Conservation (phyloP, 78 protist species). For the Chrysochromulina tobinii region DNA sequence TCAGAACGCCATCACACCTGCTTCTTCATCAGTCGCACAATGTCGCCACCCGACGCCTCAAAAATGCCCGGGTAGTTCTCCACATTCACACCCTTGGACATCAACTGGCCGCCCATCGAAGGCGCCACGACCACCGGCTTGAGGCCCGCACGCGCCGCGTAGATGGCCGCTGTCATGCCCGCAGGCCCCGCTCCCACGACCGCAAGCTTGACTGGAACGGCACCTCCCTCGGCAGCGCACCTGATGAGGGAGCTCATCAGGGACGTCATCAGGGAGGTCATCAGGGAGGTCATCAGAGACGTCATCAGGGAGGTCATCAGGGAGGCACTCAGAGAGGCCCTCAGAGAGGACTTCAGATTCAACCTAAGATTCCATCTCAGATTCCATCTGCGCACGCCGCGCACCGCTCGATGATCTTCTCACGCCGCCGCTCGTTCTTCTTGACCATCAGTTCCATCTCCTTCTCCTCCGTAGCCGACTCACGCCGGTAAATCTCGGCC, state of each 20-base stretch:
- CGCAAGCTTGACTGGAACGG: neutral
- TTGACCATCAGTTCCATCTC: neutral
- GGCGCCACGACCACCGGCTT: neutral
- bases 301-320: too few species aligned
- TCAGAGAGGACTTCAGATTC: too few species aligned
- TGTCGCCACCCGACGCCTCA: constrained; percentile 23
- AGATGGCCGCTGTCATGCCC: constrained; percentile 43
- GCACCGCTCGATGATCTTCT: neutral
- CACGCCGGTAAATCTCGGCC: neutral
- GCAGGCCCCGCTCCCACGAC: constrained; percentile 31
- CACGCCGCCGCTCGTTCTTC: neutral
- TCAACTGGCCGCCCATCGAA: constrained; percentile 37
- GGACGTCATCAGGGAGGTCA: too few species aligned
- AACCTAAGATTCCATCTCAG: too few species aligned
- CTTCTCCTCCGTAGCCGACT: neutral
- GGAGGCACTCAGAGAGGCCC: too few species aligned
- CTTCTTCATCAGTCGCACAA: constrained; percentile 2
- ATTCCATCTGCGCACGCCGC: too few species aligned
- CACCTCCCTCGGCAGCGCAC: neutral
- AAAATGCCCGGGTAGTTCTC: constrained; percentile 47
- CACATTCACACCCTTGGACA: constrained; percentile 34
- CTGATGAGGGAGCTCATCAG: too few species aligned
- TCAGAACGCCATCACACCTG: neutral
- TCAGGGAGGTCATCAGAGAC: too few species aligned
- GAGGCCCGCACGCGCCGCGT: constrained; percentile 48